These are phyloP conservation scores for Chenopodium formosanum DNA, from an alignment of 148 eudicot genomes.

Conservation along the genomic window DNA sequence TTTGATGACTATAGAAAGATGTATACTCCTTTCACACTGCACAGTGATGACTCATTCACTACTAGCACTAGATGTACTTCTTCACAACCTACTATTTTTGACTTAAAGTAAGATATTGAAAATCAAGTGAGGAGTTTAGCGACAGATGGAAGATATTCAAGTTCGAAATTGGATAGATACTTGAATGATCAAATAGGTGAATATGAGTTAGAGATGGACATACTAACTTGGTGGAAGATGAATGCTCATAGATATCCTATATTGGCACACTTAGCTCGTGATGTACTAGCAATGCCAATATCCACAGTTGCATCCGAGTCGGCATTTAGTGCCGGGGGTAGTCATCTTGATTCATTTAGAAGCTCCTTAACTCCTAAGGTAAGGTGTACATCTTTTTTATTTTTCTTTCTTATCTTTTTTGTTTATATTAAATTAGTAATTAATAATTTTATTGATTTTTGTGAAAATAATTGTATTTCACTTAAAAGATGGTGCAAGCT, in stretches of 20 bases:
- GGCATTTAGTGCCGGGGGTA: background rate
- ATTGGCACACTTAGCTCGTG: constrained; percentile 6
- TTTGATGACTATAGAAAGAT: constrained; percentile 9
- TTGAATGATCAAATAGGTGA: background rate
- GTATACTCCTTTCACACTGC: background rate
- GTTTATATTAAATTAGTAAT: no score
- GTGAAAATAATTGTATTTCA: no score
- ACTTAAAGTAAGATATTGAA: constrained; percentile 2
- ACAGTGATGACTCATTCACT: no score
- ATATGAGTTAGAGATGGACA: background rate
- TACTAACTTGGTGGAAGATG: background rate
- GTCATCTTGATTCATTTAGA: no score
- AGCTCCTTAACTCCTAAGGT: no score
- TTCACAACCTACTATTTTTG: background rate
- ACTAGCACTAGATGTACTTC: background rate
- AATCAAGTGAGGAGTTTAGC: background rate
- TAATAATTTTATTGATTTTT: no score
- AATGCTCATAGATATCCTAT: constrained; percentile 14
- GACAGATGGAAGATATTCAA: background rate
- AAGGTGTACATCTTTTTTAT: no score
- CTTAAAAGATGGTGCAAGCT: no score
- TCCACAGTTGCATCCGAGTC: background rate
- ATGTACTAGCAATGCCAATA: constrained; percentile 6
- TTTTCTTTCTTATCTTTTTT: no score
- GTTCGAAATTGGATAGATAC: background rate